Percentiles rank a stretch among this genome's conserved stretches.
These are phyloP conservation scores for Juglanconis oblonga DNA, from an alignment of 2,329 filamentous ascomycete genomes.

Conservation along the genomic window DNA sequence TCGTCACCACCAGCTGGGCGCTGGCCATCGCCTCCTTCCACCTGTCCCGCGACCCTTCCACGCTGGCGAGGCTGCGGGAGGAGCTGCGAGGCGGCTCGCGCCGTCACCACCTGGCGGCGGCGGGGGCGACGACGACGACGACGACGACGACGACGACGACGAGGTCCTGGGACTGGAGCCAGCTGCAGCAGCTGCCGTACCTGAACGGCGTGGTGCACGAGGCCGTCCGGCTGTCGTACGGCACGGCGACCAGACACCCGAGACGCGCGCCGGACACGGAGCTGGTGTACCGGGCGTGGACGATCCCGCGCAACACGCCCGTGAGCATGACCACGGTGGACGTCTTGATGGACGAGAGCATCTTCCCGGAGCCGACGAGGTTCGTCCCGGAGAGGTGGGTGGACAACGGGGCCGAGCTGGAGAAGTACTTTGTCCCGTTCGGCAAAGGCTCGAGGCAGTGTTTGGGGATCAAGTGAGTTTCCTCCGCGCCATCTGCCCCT, in stretches of 20 bases:
- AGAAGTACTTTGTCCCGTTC: not conserved
- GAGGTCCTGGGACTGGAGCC: conserved; percentile 27
- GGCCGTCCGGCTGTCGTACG: conserved; percentile 42
- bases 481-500: not conserved
- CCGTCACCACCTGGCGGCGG: no score
- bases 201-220: conserved; percentile 43
- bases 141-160: conserved; percentile 4
- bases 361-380: conserved; percentile 18
- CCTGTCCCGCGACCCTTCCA: conserved; percentile 28
- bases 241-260: conserved; percentile 31
- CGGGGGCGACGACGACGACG: no score
- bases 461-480: not conserved
- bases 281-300: conserved; percentile 28
- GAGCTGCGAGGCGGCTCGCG: conserved; percentile 28
- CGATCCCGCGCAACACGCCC: conserved; percentile 25
- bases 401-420: not conserved
- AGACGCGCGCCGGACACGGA: conserved; percentile 42
- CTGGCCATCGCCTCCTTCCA: conserved; percentile 35
- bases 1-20: conserved; percentile 38
- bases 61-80: conserved; percentile 27
- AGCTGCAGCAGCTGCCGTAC: conserved; percentile 34
- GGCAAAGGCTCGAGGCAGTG: conserved; percentile 20
- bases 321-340: conserved; percentile 25
- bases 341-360: conserved; percentile 21
- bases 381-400: conserved; percentile 8